These are phyloP conservation scores for Plenodomus tracheiphilus DNA, from an alignment of 2,329 filamentous ascomycete species.

Conservation along the genomic window DNA sequence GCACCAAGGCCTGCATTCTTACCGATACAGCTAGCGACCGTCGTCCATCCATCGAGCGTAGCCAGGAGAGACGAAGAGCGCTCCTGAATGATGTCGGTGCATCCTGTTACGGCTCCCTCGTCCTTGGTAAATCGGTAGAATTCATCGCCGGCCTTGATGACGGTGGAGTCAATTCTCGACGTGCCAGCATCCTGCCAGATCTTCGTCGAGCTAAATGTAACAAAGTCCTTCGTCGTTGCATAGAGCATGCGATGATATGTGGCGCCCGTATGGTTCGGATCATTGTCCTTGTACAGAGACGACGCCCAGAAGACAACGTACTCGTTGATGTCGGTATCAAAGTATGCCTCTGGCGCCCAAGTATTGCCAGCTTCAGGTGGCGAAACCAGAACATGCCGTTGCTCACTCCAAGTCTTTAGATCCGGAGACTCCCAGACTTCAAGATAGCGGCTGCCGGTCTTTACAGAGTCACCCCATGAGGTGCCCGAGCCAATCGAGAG, in stretches of 20 bases:
- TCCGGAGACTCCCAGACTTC: constrained; percentile 59
- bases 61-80: constrained; percentile 50
- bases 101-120: constrained; percentile 56
- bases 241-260: constrained; percentile 60
- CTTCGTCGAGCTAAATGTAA: constrained; percentile 53
- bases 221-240: constrained; percentile 55
- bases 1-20: constrained; percentile 52
- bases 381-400: constrained; percentile 56
- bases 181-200: constrained; percentile 58
- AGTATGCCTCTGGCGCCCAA: constrained; percentile 59
- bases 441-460: constrained; percentile 54
- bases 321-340: constrained; percentile 48
- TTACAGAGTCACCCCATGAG: constrained; percentile 55
- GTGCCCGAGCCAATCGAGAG: constrained; percentile 60
- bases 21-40: constrained; percentile 55
- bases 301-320: constrained; percentile 56
- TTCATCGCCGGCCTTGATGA: constrained; percentile 47
- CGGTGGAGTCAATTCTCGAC: constrained; percentile 58
- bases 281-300: constrained; percentile 49
- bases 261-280: constrained; percentile 46
- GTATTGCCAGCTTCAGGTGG: constrained; percentile 57
- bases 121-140: constrained; percentile 62
- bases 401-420: constrained; percentile 55
- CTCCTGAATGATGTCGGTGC: constrained; percentile 60
- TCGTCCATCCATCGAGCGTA: constrained; percentile 49